Base-by-base conservation (phyloP, 2,329 filamentous ascomycete genomes). In the Seiridium unicorne region DNA sequence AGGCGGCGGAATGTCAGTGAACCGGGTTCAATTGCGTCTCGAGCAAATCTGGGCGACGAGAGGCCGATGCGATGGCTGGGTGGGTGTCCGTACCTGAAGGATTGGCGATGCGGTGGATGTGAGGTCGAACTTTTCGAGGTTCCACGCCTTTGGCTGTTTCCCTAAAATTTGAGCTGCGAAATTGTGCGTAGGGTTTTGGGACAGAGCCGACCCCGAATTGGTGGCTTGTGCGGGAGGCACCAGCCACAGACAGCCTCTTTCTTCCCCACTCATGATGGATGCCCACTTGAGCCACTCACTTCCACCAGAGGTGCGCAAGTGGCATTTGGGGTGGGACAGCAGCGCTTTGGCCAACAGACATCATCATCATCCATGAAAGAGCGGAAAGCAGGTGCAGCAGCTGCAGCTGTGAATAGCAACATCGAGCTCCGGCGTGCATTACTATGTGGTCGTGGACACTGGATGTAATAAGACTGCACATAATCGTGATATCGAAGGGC, bases 31-130 rank as follows among this genome's bases (percentile, higher is more conserved):
- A 26, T 26, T 26, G 18, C 18, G 18, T 26, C 18, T 26, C 18
- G 18, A 26, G 18, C 18, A 26, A 26, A 26, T 26, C 18, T 26
- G 18, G 18, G 18, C 18, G 18, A 26, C 18, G 18, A 26, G 18
- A 26, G 18, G 18, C 18, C 18, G 18, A 26, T 44, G 44, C 47
- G 57, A 49, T 60, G 46, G 32, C 51, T 31, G 32, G 51, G 44
- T 31, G 42, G 53, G 54, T 60, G 58, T 57, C 65, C 68, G 51
- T 69, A 70, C 67, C 67, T 69, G 67, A 67, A 65, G 66, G 65
- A 69, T 65, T 69, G 66, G 66, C 66, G 67, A 68, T 67, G 68
- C 64, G 66, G 64, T 65, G 66, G 18, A 61, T 69, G 66, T 70
- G 62, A 66, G 67, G 64, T 68, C 65, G 60, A 71, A 67, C 44